Percentiles rank a stretch among this genome's conserved stretches.
Conservation (phyloP, 352 stramenopile genomes). For the Thalassiosira oceanica region DNA sequence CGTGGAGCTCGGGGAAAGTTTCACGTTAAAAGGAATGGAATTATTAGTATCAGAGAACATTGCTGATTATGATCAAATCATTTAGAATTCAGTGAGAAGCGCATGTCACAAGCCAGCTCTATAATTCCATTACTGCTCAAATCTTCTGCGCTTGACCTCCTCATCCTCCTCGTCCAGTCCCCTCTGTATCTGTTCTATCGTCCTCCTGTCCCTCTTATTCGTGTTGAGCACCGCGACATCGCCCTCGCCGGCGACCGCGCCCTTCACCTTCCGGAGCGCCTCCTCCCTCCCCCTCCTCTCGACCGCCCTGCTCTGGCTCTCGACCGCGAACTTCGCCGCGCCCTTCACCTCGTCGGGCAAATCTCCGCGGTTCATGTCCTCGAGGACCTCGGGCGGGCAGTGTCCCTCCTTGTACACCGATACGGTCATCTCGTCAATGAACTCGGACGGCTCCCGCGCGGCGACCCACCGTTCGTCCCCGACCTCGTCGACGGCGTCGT, state of each 20-base stretch:
- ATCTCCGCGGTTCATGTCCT: constrained; percentile 77
- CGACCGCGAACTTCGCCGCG: constrained; percentile 47
- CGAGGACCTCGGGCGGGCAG: constrained; percentile 67
- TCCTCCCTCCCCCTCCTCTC: constrained; percentile 40
- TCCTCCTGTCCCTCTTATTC: constrained; percentile 77
- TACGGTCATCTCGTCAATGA: constrained; percentile 76
- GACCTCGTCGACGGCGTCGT: constrained; percentile 78
- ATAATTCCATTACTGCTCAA: constrained; percentile 15
- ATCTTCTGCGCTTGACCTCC: constrained; percentile 34
- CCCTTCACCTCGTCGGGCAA: constrained; percentile 74
- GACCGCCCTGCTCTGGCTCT: constrained; percentile 40
- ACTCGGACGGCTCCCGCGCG: constrained; percentile 71
- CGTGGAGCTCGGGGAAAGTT: too few relatives aligned
- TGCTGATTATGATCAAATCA: too few relatives aligned
- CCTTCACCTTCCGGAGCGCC: constrained; percentile 25
- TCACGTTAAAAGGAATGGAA: too few relatives aligned
- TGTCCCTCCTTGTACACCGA: constrained; percentile 78
- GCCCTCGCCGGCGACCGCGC: constrained; percentile 19
- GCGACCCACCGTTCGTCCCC: constrained; percentile 76
- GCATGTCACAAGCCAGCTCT: too few relatives aligned
- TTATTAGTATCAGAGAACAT: too few relatives aligned
- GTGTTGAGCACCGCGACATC: constrained; percentile 69
- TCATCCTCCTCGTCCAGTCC: constrained; percentile 41
- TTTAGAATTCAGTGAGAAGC: too few relatives aligned
- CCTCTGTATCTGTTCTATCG: constrained; percentile 78